Conservation (phyloP, 345 rosid species). For the Eutrema yunnanense region DNA sequence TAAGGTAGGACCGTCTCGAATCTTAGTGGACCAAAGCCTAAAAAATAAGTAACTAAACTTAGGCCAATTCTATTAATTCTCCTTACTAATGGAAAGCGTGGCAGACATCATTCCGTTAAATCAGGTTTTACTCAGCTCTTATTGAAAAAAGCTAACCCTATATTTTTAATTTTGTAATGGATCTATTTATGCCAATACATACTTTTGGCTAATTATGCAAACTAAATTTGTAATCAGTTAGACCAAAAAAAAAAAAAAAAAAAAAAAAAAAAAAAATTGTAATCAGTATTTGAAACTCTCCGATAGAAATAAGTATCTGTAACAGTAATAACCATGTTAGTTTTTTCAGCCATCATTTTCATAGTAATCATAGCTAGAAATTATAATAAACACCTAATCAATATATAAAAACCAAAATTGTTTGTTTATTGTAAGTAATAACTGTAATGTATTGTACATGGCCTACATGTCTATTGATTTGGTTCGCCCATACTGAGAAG, state of each 20-base stretch:
- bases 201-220: neutral
- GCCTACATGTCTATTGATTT: conserved; percentile 24
- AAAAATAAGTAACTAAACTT: neutral
- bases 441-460: conserved; percentile 7
- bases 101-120: conserved; percentile 25
- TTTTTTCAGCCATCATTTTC: neutral
- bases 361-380: neutral
- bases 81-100: conserved; percentile 9
- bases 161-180: neutral
- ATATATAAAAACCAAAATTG: neutral
- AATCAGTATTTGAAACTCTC: neutral
- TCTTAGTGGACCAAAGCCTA: conserved; percentile 20
- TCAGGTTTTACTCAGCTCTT: neutral
- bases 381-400: neutral
- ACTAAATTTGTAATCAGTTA: neutral
- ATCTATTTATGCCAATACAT: neutral
- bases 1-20: conserved; percentile 1
- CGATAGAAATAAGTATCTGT: neutral
- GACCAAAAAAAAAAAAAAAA: too few species aligned
- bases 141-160: neutral
- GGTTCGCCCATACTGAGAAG: conserved; percentile 2
- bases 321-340: neutral
- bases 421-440: neutral
- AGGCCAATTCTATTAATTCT: neutral
- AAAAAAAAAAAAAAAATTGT: too few species aligned